A percentile compares a stretch with the other conserved stretches of the same genome.
Evolutionary conservation across 352 stramenopile genomes (phyloP).

Genomic region (Globisporangium spiculum): DNA sequence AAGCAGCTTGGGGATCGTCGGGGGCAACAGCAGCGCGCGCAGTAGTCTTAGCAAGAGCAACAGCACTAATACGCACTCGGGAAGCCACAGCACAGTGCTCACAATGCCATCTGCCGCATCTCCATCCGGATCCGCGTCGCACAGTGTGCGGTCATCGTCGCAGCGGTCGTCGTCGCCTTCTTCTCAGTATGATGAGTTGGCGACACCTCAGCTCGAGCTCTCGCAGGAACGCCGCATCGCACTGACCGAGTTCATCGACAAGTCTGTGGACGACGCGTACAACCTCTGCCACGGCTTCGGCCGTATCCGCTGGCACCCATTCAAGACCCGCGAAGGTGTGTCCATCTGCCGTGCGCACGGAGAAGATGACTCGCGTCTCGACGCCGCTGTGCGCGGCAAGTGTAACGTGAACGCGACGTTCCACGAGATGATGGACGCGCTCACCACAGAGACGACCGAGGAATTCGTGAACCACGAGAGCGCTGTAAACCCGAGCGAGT

Average conservation of each 20-base stretch:
- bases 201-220: slow-evolving; percentile 9
- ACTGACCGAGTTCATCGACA: slow-evolving; percentile 76
- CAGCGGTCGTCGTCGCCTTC: slow-evolving; percentile 11
- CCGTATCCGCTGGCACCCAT: slow-evolving; percentile 65
- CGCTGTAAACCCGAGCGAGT: slow-evolving; percentile 66
- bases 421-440: slow-evolving; percentile 70
- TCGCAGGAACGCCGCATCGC: slow-evolving; percentile 18
- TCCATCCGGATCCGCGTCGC: slow-evolving; percentile 14
- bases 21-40: slow-evolving; percentile 10
- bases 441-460: slow-evolving; percentile 68
- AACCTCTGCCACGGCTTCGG: slow-evolving; percentile 78
- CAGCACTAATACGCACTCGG: slow-evolving; percentile 11
- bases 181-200: slow-evolving; percentile 4
- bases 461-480: slow-evolving; percentile 67
- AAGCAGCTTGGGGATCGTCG: slow-evolving; percentile 18
- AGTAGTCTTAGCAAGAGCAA: slow-evolving; percentile 11
- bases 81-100: slow-evolving; percentile 17
- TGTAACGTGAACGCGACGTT: slow-evolving; percentile 77
- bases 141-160: slow-evolving; percentile 4
- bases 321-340: slow-evolving; percentile 61
- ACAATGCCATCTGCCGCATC: slow-evolving; percentile 28
- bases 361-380: slow-evolving; percentile 57
- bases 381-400: slow-evolving; percentile 66
- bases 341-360: slow-evolving; percentile 64
- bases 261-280: slow-evolving; percentile 75